A percentile compares a stretch with the other conserved stretches of the same genome.
These are phyloP conservation scores for Kazachstania kunashirensis DNA, from an alignment of 805 yeast species.

Conservation along the genomic window DNA sequence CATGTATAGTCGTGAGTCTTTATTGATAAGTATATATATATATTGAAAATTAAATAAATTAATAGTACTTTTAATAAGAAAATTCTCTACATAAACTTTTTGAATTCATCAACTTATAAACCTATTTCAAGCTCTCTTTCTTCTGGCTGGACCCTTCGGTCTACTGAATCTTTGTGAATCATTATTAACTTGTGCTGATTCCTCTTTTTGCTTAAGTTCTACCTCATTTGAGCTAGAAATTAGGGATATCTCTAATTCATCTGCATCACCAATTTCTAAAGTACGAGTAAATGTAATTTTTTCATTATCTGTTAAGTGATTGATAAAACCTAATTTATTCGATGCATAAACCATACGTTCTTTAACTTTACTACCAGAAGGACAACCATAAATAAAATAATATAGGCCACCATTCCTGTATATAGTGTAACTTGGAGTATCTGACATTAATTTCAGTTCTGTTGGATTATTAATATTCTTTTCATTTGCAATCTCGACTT, in stretches of 20 bases:
- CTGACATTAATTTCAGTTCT: constrained; percentile 31
- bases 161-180: constrained; percentile 35
- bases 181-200: constrained; percentile 10
- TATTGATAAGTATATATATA: not conserved
- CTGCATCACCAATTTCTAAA: constrained; percentile 65
- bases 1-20: not conserved
- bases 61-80: too few species aligned
- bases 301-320: constrained; percentile 35
- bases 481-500: constrained; percentile 32
- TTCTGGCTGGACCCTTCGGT: constrained; percentile 66
- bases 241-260: constrained; percentile 47
- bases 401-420: constrained; percentile 35
- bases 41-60: not conserved
- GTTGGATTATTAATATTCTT: constrained; percentile 17
- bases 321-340: constrained; percentile 52
- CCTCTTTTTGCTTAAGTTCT: constrained; percentile 30
- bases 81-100: too few species aligned
- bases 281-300: constrained; percentile 36
- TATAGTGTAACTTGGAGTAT: constrained; percentile 51
- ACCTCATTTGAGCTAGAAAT: constrained; percentile 12
- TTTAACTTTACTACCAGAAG: constrained; percentile 79
- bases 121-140: constrained; percentile 21
- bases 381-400: constrained; percentile 77
- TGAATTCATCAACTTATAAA: too few species aligned
- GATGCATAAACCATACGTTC: constrained; percentile 92